Evolutionary conservation across 495 filamentous ascomycete species (phyloP), one percentile per base, ranked within the genome.

Genomic region (Penicillium canescens): DNA sequence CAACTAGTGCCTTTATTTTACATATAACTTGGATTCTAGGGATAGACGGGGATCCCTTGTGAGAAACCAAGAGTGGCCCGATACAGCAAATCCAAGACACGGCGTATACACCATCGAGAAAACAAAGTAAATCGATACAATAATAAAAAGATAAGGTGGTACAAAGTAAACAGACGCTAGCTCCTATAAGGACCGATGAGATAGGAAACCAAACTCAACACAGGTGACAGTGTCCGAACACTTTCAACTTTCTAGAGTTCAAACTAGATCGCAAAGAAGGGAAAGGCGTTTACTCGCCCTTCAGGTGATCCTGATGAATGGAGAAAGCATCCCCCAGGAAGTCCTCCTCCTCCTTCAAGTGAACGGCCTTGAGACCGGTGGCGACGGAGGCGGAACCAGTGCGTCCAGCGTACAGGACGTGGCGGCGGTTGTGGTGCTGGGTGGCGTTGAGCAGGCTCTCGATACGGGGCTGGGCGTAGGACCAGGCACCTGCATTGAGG

Each of bases 381-480:
- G 94, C 94, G 39, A 97, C 93, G 63, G 84, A 89, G 31, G 94
- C 92, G 63, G 87, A 93, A 16, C 92, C 92, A 65, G 88, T 81
- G 63, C 94, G 85, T 62, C 94, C 94, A 39, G 94, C 94, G 74
- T 98, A 98, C 84, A 96, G 88, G 63, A 96, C 91, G 75, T 98
- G 92, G 72, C 94, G 92, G 60, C 86, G 82, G 74, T 92, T 83
- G 77, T 98, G 95, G 72, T 94, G 78, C 73, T 93, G 67, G 3
- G 94, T 97, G 52, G 90, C 66, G 78, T 97, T 97, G 46, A 98
- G 79, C 64, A 98, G 74, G 20, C 92, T 98, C 83, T 98, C 95
- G 56, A 98, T 88, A 65, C 95, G 86, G 16, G 94, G 94, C 77
- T 98, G 94, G 31, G 86, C 88, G 81, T 90, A 98, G 68, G 83